A percentile compares a stretch with the other conserved stretches of the same genome.
phyloP scores from a whole-genome alignment of 305 asterid species.

The Solanum hybrid region DNA sequence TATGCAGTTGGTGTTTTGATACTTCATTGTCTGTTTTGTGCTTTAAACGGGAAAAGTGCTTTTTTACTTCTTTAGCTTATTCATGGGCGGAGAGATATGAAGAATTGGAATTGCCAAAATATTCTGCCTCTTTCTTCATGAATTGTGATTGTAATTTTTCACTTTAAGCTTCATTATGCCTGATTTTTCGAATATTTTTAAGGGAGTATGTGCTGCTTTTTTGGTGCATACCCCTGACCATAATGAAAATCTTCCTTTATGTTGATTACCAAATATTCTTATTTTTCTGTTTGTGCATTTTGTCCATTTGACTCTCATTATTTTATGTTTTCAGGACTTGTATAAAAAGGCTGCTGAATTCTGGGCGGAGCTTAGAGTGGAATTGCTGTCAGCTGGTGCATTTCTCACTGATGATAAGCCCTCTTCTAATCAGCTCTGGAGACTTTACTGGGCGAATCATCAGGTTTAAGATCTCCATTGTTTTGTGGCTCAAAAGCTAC shows the following conservation, averaged over 20 bases:
- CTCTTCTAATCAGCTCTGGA: slow-evolving; percentile 72
- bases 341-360: slow-evolving; percentile 80
- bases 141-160: not conserved
- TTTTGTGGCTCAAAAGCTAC: slow-evolving; percentile 6
- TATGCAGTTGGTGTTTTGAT: not conserved
- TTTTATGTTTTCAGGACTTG: slow-evolving; percentile 51
- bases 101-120: not conserved
- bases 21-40: not conserved
- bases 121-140: not conserved
- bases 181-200: not conserved
- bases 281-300: not conserved
- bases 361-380: slow-evolving; percentile 89
- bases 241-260: not conserved
- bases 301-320: not conserved
- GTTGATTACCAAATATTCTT: not conserved
- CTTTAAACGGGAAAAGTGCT: not conserved
- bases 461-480: slow-evolving; percentile 47
- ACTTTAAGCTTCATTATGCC: not conserved
- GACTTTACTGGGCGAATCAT: slow-evolving; percentile 96
- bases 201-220: not conserved
- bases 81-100: not conserved
- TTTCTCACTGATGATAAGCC: slow-evolving; percentile 49
- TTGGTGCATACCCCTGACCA: not conserved
- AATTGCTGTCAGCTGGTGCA: slow-evolving; percentile 69
- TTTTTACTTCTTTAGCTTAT: not conserved